Evolutionary conservation across 257 asterid genomes (phyloP).

Genomic region (Solanum tarapatanum): DNA sequence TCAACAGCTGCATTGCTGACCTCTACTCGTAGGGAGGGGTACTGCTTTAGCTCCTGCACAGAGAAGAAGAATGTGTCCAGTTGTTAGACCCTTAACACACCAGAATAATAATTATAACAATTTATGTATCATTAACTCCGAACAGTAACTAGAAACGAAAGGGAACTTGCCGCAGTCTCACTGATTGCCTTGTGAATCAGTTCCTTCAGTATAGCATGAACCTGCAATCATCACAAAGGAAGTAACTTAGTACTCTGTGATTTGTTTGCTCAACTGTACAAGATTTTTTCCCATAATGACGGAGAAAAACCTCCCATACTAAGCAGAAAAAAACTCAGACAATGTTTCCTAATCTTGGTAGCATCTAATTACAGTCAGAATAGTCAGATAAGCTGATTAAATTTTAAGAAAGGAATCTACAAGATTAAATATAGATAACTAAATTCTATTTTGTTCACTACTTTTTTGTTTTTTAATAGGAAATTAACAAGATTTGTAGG

Average conservation of each 20-base stretch:
- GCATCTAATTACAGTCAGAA: not conserved
- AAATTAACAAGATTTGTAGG: not conserved
- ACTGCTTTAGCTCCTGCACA: conserved; percentile 66
- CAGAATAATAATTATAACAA: not conserved
- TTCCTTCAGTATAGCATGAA: conserved; percentile 61
- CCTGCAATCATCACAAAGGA: conserved; percentile 26
- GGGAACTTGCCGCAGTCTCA: conserved; percentile 38
- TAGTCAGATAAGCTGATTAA: not conserved
- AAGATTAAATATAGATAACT: not conserved
- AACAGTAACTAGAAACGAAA: not conserved
- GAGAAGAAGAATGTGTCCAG: not conserved
- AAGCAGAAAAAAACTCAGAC: not conserved
- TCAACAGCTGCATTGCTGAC: conserved; percentile 56
- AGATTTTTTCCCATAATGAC: not conserved
- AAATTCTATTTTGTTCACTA: not conserved
- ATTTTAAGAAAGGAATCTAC: not conserved
- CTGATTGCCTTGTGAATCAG: conserved; percentile 55
- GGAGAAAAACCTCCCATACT: not conserved
- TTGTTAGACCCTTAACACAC: not conserved
- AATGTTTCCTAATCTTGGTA: not conserved
- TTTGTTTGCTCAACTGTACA: not conserved
- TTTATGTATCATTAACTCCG: not conserved
- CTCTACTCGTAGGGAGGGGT: conserved; percentile 65
- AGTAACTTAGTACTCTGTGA: not conserved
- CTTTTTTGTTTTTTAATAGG: not conserved